phyloP scores from a whole-genome alignment of 345 rosid species.

The Atalantia buxifolia region DNA sequence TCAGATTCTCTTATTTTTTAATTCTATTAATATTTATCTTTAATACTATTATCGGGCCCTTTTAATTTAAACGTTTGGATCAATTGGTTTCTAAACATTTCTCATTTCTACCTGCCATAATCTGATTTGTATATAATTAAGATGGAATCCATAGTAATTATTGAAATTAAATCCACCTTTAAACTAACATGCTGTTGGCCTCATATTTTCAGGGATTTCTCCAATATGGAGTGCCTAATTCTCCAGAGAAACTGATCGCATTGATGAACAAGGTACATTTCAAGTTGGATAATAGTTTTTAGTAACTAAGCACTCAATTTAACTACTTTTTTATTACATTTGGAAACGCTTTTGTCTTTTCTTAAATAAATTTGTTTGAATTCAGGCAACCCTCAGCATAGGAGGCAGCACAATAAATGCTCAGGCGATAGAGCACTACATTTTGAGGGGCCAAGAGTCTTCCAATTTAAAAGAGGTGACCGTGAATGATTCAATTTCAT shows the following conservation, averaged over 20 bases:
- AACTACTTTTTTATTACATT: background rate
- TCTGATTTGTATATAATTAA: background rate
- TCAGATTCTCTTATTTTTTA: no score
- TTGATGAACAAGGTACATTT: slow-evolving; percentile 59
- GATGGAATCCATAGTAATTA: background rate
- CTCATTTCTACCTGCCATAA: background rate
- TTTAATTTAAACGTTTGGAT: no score
- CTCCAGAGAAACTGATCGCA: slow-evolving; percentile 60
- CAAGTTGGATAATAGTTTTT: background rate
- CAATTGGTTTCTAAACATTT: no score
- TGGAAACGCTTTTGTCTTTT: background rate
- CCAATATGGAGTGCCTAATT: slow-evolving; percentile 76
- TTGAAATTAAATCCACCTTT: background rate
- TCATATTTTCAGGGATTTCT: slow-evolving; percentile 65
- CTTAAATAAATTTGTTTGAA: background rate
- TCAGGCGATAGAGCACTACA: slow-evolving; percentile 74
- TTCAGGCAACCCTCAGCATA: slow-evolving; percentile 71
- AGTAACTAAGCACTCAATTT: background rate
- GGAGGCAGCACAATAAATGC: slow-evolving; percentile 87
- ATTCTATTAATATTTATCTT: no score
- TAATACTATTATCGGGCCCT: no score
- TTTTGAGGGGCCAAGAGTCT: slow-evolving; percentile 55
- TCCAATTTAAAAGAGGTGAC: slow-evolving; percentile 48
- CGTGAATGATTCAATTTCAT: background rate
- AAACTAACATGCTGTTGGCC: background rate